These are phyloP conservation scores for Antitrichia curtipendula DNA, from an alignment of 225 moss, liverwort and hornwort genomes.

Conservation along the genomic window DNA sequence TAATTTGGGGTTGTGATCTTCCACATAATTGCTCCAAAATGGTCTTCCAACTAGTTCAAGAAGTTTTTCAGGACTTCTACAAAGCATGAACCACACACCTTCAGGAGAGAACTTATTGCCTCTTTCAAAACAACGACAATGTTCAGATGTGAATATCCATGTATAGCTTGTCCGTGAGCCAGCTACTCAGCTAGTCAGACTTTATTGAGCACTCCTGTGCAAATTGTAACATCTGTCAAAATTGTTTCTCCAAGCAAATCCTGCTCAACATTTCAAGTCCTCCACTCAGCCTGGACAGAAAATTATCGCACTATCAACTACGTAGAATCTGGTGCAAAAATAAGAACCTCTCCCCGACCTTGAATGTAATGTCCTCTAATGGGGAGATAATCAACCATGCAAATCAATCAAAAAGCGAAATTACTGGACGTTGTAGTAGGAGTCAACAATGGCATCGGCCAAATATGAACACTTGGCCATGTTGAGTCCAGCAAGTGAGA, in stretches of 20 bases:
- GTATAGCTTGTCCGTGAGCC: neutral
- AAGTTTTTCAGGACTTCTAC: neutral
- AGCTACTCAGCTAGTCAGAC: neutral
- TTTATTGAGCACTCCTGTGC: neutral
- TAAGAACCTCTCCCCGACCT: neutral
- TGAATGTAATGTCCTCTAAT: neutral
- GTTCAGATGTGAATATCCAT: neutral
- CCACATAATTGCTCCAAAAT: neutral
- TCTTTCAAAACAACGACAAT: neutral
- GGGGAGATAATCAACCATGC: neutral
- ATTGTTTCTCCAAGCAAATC: neutral
- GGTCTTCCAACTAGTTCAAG: neutral
- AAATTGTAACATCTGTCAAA: neutral
- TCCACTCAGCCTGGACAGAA: neutral
- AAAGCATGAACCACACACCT: neutral
- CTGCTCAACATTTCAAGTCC: neutral
- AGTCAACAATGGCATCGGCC: constrained; percentile 90
- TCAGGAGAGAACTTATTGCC: neutral
- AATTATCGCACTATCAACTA: neutral
- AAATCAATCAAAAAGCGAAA: neutral
- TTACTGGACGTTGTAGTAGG: constrained; percentile 75
- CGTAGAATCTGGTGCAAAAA: constrained; percentile 11
- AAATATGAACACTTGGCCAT: constrained; percentile 69
- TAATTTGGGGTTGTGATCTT: too few relatives aligned
- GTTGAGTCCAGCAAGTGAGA: constrained; percentile 85